Evolutionary conservation across 306 rosid genomes (phyloP), one percentile per base, ranked within the genome.

Genomic region (Dryas alaskensis): DNA sequence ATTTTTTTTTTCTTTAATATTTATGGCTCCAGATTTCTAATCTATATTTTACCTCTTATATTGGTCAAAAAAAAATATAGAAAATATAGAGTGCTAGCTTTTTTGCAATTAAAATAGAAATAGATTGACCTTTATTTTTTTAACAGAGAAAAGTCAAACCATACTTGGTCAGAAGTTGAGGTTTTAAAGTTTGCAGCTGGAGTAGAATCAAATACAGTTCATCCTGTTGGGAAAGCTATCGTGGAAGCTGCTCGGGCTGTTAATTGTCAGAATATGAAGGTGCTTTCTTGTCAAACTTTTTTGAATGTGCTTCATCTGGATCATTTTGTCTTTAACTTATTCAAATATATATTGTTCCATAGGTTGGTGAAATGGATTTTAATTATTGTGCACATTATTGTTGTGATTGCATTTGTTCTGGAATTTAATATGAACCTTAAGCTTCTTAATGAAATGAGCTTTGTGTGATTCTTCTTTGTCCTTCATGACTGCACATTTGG

Each of bases 211-310:
- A 93, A 91, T 80, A 91, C 98, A 69, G 77, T 89, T 76, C 98
- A 93, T 82, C 98, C 98, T 53, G 86, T 93, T 61, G 98, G 93
- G 16, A 93, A 88, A 84, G 98, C 98, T 19, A 91, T 93, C 75
- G 94, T 93, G 67, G 92, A 86, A 59, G 98, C 98, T 61, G 96
- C 97, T 81, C 88, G 63, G 78, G 85, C 85, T 54, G 60, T 61
- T 76, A 84, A 88, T 74, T 81, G 87, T 80, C 87, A 70, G 66
- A 77, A 74, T 61, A 80, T 87, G 67, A 87, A 89, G 96, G 98
- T 93, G 68, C 54, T 12, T 63, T 54, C 25, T 63, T 44, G 52
- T 49, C 47, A 53, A 13, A 50, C 58, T 71, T 3, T 3, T 50
- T 39, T 74, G 27, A 58, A 67, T 60, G 8, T 50, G 17, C 11